phyloP scores from a whole-genome alignment of 75 land plant species.

The Isoetes taiwanensis region DNA sequence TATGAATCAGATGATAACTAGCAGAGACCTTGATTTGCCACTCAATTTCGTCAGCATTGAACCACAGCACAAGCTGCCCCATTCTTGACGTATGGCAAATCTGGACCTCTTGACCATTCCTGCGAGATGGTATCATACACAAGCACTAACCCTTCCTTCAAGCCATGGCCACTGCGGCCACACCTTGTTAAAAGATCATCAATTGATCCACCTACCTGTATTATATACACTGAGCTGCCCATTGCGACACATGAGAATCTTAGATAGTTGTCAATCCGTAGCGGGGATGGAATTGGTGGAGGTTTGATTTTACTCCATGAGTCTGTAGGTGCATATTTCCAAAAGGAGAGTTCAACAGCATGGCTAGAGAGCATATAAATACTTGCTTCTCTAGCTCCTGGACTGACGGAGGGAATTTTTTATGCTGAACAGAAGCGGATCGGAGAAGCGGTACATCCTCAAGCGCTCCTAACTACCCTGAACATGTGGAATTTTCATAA shows the following conservation, averaged over 20 bases:
- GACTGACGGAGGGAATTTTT: no score
- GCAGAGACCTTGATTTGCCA: no score
- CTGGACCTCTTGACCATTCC: constrained; percentile 63
- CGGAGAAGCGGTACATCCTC: no score
- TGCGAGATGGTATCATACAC: constrained; percentile 44
- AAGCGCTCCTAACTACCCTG: no score
- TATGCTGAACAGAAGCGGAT: no score
- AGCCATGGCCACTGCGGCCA: constrained; percentile 33
- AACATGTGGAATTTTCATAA: no score
- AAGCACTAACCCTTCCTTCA: constrained; percentile 52
- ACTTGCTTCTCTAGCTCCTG: no score
- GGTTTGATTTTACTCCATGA: constrained; percentile 44
- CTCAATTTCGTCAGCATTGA: no score
- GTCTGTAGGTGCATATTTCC: constrained; percentile 61
- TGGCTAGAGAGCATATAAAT: constrained; percentile 78
- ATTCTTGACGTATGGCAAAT: constrained; percentile 48
- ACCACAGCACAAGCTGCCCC: constrained; percentile 64
- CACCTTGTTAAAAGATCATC: constrained; percentile 49
- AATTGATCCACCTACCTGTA: constrained; percentile 52
- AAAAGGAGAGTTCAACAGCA: constrained; percentile 84
- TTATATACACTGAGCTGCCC: constrained; percentile 46
- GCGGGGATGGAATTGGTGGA: constrained; percentile 63
- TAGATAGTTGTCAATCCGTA: constrained; percentile 46
- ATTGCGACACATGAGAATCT: constrained; percentile 54
- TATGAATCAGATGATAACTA: no score